Conservation (phyloP, 2,329 filamentous ascomycete genomes). For the Hymenoscyphus albidus region DNA sequence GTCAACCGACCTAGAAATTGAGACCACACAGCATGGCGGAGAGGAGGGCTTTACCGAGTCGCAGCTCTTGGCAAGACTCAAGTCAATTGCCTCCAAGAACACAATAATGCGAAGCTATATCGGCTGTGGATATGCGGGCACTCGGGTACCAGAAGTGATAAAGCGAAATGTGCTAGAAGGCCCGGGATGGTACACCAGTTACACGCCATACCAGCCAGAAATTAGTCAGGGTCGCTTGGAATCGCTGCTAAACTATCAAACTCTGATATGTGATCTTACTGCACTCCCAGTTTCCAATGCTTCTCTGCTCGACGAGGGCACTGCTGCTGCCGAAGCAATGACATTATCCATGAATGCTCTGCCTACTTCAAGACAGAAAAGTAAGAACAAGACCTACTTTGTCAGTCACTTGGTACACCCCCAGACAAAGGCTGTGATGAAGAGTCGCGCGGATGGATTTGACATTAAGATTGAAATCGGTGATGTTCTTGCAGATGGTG, state of each 20-base stretch:
- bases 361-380: slow-evolving; percentile 66
- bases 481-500: slow-evolving; percentile 64
- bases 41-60: slow-evolving; percentile 48
- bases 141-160: slow-evolving; percentile 84
- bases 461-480: slow-evolving; percentile 73
- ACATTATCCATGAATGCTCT: slow-evolving; percentile 81
- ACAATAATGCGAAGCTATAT: slow-evolving; percentile 67
- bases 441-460: slow-evolving; percentile 85
- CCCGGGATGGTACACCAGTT: slow-evolving; percentile 96
- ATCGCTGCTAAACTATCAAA: slow-evolving; percentile 93
- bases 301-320: slow-evolving; percentile 85
- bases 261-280: slow-evolving; percentile 83
- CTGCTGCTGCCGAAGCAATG: slow-evolving; percentile 93
- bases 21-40: slow-evolving; percentile 37
- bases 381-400: slow-evolving; percentile 73
- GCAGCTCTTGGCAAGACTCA: slow-evolving; percentile 50
- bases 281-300: slow-evolving; percentile 86
- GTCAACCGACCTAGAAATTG: slow-evolving; percentile 56
- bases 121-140: slow-evolving; percentile 83
- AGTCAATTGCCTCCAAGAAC: slow-evolving; percentile 55
- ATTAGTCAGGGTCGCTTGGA: slow-evolving; percentile 93
- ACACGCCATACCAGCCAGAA: slow-evolving; percentile 95
- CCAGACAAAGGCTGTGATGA: slow-evolving; percentile 79
- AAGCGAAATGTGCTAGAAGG: slow-evolving; percentile 90
- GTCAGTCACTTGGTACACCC: slow-evolving; percentile 80